Percentiles rank a stretch among this genome's conserved stretches.
Evolutionary conservation across 352 stramenopile genomes (phyloP).

Genomic region (Discostella stelligera): DNA sequence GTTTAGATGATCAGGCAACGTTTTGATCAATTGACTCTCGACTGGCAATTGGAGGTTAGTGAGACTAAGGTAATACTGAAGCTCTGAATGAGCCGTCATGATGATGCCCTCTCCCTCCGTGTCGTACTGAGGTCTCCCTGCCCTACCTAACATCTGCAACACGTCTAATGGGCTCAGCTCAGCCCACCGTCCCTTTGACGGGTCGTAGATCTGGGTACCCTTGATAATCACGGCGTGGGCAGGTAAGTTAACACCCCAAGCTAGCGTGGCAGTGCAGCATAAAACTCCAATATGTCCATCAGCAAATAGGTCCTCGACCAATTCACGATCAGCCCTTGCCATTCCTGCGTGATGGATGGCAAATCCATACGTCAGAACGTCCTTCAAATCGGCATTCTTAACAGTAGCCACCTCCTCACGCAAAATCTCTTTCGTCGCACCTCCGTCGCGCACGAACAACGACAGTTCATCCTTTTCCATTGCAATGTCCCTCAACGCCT

Average conservation of each 20-base stretch:
- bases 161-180: conserved; percentile 98
- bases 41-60: conserved; percentile 99
- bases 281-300: conserved; percentile 95
- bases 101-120: conserved; percentile 97
- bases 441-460: conserved; percentile 88
- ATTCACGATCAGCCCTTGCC: conserved; percentile 92
- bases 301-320: conserved; percentile 98
- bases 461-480: conserved; percentile 93
- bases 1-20: conserved; percentile 97
- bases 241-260: conserved; percentile 99
- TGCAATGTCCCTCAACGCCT: conserved; percentile 93
- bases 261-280: conserved; percentile 97
- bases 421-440: conserved; percentile 88
- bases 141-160: conserved; percentile 98
- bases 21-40: conserved; percentile 97
- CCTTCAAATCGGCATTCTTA: conserved; percentile 97
- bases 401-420: conserved; percentile 89
- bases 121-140: conserved; percentile 98
- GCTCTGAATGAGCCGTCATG: conserved; percentile 96
- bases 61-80: conserved; percentile 99
- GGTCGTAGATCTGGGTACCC: conserved; percentile 99
- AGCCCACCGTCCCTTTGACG: conserved; percentile 95
- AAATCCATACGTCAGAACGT: conserved; percentile 97
- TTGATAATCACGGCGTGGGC: conserved; percentile 99
- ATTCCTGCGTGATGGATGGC: conserved; percentile 99